A percentile compares a stretch with the other conserved stretches of the same genome.
Evolutionary conservation across 768 basidiomycete genomes (phyloP).

Genomic region (Suillus occidentalis): DNA sequence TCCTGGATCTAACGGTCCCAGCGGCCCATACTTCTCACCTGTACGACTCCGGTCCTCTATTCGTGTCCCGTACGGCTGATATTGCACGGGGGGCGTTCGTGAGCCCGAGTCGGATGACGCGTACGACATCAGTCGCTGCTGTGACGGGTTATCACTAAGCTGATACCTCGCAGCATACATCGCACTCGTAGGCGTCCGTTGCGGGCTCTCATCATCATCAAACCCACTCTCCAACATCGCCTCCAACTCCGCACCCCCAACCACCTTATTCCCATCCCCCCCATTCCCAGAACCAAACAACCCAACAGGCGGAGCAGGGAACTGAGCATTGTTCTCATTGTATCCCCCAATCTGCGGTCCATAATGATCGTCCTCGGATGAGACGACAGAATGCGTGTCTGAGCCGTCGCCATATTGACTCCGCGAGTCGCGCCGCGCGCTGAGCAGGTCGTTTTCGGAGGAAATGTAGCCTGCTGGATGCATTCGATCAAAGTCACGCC

Average conservation of each 20-base stretch:
- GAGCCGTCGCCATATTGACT: constrained; percentile 70
- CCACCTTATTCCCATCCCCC: constrained; percentile 35
- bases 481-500: constrained; percentile 76
- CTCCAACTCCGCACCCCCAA: constrained; percentile 79
- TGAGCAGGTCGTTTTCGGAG: constrained; percentile 63
- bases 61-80: constrained; percentile 36
- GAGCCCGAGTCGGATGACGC: constrained; percentile 41
- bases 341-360: constrained; percentile 93
- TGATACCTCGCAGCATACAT: constrained; percentile 59
- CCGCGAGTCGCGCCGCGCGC: constrained; percentile 52
- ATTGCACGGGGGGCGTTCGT: constrained; percentile 31
- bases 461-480: constrained; percentile 68
- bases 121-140: constrained; percentile 44
- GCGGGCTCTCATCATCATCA: constrained; percentile 63
- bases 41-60: constrained; percentile 39
- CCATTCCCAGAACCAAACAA: constrained; percentile 35
- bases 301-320: constrained; percentile 83
- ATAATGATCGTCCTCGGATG: constrained; percentile 96
- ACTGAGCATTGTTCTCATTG: constrained; percentile 79
- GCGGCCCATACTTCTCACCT: constrained; percentile 44
- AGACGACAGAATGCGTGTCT: constrained; percentile 77
- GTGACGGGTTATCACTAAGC: constrained; percentile 52
- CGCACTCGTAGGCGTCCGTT: constrained; percentile 30
- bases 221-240: constrained; percentile 93
- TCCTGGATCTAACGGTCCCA: constrained; percentile 63